phyloP scores from a whole-genome alignment of 2,329 filamentous ascomycete genomes.

The Aspergillus tubingensis region DNA sequence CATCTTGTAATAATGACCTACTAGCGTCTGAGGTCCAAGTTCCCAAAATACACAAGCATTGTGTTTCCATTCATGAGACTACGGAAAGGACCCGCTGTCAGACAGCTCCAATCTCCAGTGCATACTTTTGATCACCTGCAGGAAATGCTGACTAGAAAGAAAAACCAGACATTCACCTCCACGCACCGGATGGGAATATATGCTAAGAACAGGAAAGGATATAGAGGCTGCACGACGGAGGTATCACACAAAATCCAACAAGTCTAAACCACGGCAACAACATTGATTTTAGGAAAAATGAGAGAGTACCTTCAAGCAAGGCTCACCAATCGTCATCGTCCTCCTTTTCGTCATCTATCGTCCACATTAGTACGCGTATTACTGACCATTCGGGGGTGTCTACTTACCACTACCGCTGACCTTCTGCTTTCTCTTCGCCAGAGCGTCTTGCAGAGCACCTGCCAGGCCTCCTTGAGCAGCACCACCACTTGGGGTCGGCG shows the following conservation, averaged over 20 bases:
- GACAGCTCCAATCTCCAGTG: not conserved
- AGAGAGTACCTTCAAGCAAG: not conserved
- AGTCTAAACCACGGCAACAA: conserved; percentile 13
- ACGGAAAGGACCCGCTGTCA: not conserved
- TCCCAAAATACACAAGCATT: not conserved
- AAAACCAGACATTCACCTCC: not conserved
- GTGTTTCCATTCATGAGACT: not conserved
- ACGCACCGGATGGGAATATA: conserved; percentile 4
- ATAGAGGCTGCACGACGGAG: conserved; percentile 6
- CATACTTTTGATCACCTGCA: conserved; percentile 1
- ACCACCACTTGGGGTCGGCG: conserved; percentile 56
- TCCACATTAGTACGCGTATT: conserved; percentile 26
- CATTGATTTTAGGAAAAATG: not conserved
- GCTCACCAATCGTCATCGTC: conserved; percentile 50
- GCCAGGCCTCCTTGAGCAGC: conserved; percentile 66
- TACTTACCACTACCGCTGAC: conserved; percentile 91
- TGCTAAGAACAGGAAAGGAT: conserved; percentile 9
- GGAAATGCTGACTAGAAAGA: not conserved
- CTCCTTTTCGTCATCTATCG: conserved; percentile 49
- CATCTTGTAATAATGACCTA: not conserved
- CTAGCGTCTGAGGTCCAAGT: not conserved
- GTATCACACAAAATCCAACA: conserved; percentile 19
- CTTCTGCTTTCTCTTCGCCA: conserved; percentile 86
- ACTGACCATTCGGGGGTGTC: not conserved
- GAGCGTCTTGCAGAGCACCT: conserved; percentile 74